A percentile compares a stretch with the other conserved stretches of the same genome.
These are phyloP conservation scores for Botrytis paeoniae DNA, from an alignment of 2,329 filamentous ascomycete genomes.

Conservation along the genomic window DNA sequence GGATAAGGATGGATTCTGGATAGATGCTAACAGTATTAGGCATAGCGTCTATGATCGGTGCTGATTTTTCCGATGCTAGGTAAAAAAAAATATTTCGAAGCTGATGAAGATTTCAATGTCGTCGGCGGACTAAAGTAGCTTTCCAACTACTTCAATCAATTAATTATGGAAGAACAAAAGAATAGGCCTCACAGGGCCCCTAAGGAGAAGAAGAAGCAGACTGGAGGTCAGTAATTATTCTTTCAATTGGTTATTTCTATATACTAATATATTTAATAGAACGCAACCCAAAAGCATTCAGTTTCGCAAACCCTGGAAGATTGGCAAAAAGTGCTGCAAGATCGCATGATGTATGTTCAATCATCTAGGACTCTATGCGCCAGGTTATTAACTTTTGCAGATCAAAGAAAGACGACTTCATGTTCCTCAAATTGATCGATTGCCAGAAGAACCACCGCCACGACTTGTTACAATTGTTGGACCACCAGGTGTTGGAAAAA, in stretches of 20 bases:
- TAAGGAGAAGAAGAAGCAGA: slow-evolving; percentile 83
- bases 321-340: slow-evolving; percentile 44
- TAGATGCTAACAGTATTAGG: not conserved
- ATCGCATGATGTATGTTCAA: slow-evolving; percentile 49
- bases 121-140: slow-evolving; percentile 8
- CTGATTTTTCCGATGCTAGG: not conserved
- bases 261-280: slow-evolving; percentile 29
- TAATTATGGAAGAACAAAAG: slow-evolving; percentile 72
- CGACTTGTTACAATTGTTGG: slow-evolving; percentile 92
- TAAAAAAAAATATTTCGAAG: slow-evolving; percentile 13
- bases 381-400: slow-evolving; percentile 42
- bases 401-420: slow-evolving; percentile 95
- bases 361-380: not conserved
- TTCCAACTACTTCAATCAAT: not conserved
- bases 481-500: slow-evolving; percentile 92
- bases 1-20: not conserved
- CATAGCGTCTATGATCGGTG: not conserved
- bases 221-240: slow-evolving; percentile 50
- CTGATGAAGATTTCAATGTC: slow-evolving; percentile 12
- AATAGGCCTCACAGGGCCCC: slow-evolving; percentile 82
- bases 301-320: slow-evolving; percentile 40
- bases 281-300: slow-evolving; percentile 40
- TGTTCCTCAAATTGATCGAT: slow-evolving; percentile 91
- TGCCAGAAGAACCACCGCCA: slow-evolving; percentile 92
- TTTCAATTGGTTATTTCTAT: not conserved